Evolutionary conservation across 1,284 basidiomycete genomes (phyloP).

Genomic region (Sanghuangporus sanghuang): DNA sequence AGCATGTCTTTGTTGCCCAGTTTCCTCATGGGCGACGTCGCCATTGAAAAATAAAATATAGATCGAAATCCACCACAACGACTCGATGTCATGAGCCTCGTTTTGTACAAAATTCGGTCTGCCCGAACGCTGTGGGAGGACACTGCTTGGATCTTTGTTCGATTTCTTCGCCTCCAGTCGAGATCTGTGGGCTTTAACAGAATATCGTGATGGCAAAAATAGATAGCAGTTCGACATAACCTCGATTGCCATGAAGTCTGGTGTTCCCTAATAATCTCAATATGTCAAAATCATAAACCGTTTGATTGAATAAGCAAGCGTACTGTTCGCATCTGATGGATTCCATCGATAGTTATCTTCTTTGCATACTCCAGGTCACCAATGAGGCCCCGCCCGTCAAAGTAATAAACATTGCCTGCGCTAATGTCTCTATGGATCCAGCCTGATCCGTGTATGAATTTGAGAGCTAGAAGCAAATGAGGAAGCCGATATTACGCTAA

Average conservation of each 20-base stretch:
- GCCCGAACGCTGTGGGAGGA: neutral
- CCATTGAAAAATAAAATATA: neutral
- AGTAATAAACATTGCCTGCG: neutral
- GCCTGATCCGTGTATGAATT: neutral
- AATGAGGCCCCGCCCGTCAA: neutral
- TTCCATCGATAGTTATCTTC: neutral
- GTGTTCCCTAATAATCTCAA: neutral
- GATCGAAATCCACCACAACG: neutral
- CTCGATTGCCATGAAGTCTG: neutral
- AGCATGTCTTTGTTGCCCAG: neutral
- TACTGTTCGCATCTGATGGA: slow-evolving; percentile 4
- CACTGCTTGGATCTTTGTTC: neutral
- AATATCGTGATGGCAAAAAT: neutral
- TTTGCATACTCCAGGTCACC: slow-evolving; percentile 12
- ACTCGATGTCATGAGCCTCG: neutral
- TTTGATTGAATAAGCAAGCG: neutral
- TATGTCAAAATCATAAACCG: neutral
- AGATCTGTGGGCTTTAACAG: neutral
- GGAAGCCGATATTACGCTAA: neutral
- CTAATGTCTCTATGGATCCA: neutral
- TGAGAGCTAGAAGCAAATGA: neutral
- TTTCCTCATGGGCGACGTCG: neutral
- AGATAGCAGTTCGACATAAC: neutral
- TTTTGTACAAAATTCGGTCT: neutral
- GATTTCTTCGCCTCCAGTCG: neutral